phyloP scores from a whole-genome alignment of 164 flowering plant genomes.

The Houttuynia cordata region DNA sequence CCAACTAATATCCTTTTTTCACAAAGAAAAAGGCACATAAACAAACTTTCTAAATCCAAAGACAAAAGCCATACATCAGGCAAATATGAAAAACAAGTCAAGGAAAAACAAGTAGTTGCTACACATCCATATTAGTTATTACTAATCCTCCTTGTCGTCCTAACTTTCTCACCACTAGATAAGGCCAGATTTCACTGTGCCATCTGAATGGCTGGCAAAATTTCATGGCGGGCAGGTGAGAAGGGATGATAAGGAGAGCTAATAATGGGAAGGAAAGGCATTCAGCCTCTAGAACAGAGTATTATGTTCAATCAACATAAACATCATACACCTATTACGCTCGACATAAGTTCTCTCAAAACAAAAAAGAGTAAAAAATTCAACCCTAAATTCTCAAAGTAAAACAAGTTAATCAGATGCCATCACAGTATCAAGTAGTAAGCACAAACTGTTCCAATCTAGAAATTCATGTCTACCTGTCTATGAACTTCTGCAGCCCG shows the following conservation, averaged over 20 bases:
- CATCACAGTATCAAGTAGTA: too few relatives aligned
- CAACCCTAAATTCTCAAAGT: neutral
- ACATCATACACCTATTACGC: too few relatives aligned
- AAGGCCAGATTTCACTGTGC: neutral
- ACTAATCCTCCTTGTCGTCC: neutral
- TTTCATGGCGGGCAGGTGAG: neutral
- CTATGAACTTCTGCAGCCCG: conserved; percentile 99
- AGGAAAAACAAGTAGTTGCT: neutral
- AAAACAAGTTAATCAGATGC: too few relatives aligned
- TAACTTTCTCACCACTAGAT: neutral
- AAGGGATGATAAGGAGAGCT: neutral
- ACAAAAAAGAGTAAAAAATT: neutral
- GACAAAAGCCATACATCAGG: too few relatives aligned
- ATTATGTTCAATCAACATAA: too few relatives aligned
- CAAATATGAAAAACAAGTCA: too few relatives aligned
- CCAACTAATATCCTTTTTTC: too few relatives aligned
- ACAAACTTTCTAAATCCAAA: too few relatives aligned
- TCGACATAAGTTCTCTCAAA: neutral
- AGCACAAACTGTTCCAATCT: neutral
- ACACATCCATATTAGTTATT: too few relatives aligned
- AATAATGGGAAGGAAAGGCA: too few relatives aligned
- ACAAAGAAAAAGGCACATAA: too few relatives aligned
- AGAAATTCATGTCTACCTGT: conserved; percentile 44
- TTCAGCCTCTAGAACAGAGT: too few relatives aligned
- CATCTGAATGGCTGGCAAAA: neutral